phyloP scores from a whole-genome alignment of 2,329 filamentous ascomycete species.

The Sporothrix schenckii region DNA sequence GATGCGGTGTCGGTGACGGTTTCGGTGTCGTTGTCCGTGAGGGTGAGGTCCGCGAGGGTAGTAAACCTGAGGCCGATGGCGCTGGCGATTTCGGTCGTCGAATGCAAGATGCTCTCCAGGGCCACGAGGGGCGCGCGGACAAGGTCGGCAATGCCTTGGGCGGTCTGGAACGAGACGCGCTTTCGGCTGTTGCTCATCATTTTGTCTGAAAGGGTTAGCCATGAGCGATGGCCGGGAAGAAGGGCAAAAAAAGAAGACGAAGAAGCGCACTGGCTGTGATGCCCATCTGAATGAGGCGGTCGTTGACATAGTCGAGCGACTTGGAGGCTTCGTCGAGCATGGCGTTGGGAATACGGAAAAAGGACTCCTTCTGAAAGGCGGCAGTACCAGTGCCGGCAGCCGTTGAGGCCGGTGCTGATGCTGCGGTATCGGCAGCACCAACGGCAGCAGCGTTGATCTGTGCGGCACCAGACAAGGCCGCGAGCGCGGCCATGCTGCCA shows the following conservation, averaged over 20 bases:
- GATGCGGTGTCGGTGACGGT: not conserved
- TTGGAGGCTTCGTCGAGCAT: constrained; percentile 16
- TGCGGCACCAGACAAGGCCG: not conserved
- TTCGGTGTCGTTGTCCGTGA: not conserved
- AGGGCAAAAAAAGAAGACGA: not conserved
- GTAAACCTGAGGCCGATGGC: not conserved
- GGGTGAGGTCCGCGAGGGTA: constrained; percentile 20
- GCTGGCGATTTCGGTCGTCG: constrained; percentile 3
- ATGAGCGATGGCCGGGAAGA: not conserved
- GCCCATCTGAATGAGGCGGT: not conserved
- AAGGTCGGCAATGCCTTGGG: not conserved
- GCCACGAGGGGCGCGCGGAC: not conserved
- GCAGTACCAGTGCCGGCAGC: not conserved
- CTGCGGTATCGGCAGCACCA: not conserved
- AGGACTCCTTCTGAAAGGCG: not conserved
- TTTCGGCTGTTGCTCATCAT: not conserved
- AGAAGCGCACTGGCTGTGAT: constrained; percentile 1
- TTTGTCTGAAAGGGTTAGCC: not conserved
- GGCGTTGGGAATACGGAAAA: constrained; percentile 13
- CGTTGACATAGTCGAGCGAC: constrained; percentile 15
- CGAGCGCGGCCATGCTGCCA: not conserved
- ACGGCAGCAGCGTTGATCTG: not conserved
- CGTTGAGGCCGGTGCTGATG: not conserved
- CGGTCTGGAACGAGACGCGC: not conserved
- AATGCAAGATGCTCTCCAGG: not conserved